Conservation (phyloP, 148 eudicot genomes). For the Silene uniflora region DNA sequence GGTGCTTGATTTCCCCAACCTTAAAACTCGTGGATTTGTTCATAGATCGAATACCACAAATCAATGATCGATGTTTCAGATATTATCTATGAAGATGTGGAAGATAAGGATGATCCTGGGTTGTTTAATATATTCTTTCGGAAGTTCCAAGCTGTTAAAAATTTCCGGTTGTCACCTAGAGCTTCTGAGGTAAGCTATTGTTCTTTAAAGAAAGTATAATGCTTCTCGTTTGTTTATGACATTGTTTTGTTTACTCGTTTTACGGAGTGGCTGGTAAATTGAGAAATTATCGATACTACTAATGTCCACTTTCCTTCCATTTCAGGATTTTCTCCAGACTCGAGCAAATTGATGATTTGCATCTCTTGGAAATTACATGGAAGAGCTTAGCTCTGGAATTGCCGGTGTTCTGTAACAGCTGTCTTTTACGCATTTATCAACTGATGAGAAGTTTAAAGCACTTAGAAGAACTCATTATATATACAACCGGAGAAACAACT, state of each 20-base stretch:
- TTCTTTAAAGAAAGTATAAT: neutral
- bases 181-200: neutral
- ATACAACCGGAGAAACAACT: neutral
- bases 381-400: neutral
- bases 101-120: neutral
- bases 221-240: no score
- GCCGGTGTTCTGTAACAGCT: neutral
- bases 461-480: slow-evolving; percentile 11
- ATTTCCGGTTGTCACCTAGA: neutral
- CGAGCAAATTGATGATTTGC: neutral
- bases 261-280: no score
- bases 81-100: no score
- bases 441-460: neutral
- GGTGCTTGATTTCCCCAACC: neutral
- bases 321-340: neutral
- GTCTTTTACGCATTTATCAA: neutral
- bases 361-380: slow-evolving; percentile 11
- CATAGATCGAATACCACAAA: neutral
- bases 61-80: neutral
- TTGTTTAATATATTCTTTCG: neutral
- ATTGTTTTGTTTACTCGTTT: no score
- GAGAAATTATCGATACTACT: no score
- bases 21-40: neutral
- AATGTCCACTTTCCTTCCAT: neutral
- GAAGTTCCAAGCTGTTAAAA: neutral